Evolutionary conservation across 176 grass and related monocot genomes (phyloP), one percentile per base, ranked within the genome.

Genomic region (Phoenix roebelenii): DNA sequence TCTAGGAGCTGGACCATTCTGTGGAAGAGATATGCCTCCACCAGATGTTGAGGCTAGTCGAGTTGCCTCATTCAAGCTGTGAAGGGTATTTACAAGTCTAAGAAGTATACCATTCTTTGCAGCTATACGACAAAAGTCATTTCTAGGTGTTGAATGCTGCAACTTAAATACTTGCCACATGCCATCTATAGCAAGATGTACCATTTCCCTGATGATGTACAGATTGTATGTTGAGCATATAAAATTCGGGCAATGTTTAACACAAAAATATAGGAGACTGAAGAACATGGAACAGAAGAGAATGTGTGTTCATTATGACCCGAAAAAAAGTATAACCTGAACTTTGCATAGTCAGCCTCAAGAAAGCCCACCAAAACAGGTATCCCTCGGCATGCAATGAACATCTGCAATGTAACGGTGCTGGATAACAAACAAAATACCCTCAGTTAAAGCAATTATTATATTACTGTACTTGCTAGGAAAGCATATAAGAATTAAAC

Each of bases 161-260:
- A 98, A 87, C 54, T 92, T 92, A 67, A 98, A 89, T 16, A 98
- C 87, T 74, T 98, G 93, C 84, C 93, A 98, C 72, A 98, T 92
- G 56, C 84, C 81, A 85, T 98, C 93, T 73, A 98, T 85, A 23
- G 93, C 88, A 59, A 98, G 74, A 83, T 92, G 93, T 63, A 98
- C 93, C 93, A 98, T 89, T 74, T 88, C 87, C 84, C 93, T 98
- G 84, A 54, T 70, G 72, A 75, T 14, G 6, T 16, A 4, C 1
- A 49, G 22, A 58, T 4, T 25, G 15, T 16, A 32, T 61, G 16
- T 61, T 44, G 35, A 44, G 10, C 35, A 44, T 44, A 44, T 44
- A 44, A 44, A 39, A 44, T 12, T 44, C 5, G 12, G 35, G 0
- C 12, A 9, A 44, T 12, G 9, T 44, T 14, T 3, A 44, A 44